phyloP scores from a whole-genome alignment of 2,329 filamentous ascomycete species.

The Clarireedia monteithiana region DNA sequence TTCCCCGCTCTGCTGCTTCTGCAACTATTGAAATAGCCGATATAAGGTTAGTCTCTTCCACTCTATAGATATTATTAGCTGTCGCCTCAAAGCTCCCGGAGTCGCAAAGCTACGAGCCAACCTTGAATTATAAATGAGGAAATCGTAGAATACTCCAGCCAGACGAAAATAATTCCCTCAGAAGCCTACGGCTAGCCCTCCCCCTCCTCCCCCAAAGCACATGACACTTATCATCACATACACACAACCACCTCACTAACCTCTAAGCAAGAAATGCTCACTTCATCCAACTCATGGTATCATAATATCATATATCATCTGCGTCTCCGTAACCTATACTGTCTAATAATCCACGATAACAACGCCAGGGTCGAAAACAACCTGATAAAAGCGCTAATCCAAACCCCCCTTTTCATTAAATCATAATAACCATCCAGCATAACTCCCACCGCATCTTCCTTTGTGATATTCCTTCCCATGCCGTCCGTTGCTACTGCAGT shows the following conservation, averaged over 20 bases:
- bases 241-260: not conserved
- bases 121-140: too few relatives aligned
- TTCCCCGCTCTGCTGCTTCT: too few relatives aligned
- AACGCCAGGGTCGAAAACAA: slow-evolving; percentile 8
- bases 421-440: slow-evolving; percentile 30
- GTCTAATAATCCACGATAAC: slow-evolving; percentile 5
- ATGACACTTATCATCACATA: not conserved
- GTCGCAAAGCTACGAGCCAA: too few relatives aligned
- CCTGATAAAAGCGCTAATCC: slow-evolving; percentile 21
- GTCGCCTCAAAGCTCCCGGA: too few relatives aligned
- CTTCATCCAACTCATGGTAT: not conserved
- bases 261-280: not conserved
- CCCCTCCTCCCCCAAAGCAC: not conserved
- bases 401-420: slow-evolving; percentile 23
- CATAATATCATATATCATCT: not conserved
- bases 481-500: slow-evolving; percentile 17
- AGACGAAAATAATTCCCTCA: too few relatives aligned
- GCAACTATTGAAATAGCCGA: too few relatives aligned
- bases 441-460: slow-evolving; percentile 23
- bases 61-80: too few relatives aligned
- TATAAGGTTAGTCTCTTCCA: too few relatives aligned
- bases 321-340: not conserved
- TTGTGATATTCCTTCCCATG: slow-evolving; percentile 15
- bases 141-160: too few relatives aligned
- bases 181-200: too few relatives aligned